Conservation (phyloP, 2,329 filamentous ascomycete genomes). For the Fusarium sp. region DNA sequence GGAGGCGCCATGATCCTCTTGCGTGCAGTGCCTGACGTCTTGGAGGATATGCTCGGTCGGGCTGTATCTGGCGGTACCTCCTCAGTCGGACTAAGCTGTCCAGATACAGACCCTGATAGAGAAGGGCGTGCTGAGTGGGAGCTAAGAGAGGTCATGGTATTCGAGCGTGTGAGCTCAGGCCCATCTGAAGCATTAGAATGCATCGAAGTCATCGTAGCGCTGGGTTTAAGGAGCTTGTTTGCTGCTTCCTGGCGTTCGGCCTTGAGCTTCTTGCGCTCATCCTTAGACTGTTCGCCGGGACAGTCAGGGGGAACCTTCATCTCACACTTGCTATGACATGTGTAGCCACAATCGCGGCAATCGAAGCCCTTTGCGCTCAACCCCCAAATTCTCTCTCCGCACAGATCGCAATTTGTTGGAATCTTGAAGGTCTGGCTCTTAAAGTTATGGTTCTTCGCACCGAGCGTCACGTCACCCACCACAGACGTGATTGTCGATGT, state of each 20-base stretch:
- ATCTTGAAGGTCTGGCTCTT: slow-evolving; percentile 99
- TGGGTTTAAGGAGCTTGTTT: slow-evolving; percentile 68
- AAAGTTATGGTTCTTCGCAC: slow-evolving; percentile 96
- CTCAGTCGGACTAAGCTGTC: slow-evolving; percentile 64
- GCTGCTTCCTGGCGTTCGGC: slow-evolving; percentile 84
- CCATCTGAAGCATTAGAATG: slow-evolving; percentile 72
- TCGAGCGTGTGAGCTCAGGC: slow-evolving; percentile 79
- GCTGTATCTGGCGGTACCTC: slow-evolving; percentile 56
- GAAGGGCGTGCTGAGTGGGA: slow-evolving; percentile 86
- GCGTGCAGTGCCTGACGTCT: slow-evolving; percentile 53
- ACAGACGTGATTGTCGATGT: slow-evolving; percentile 91
- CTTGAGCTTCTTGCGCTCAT: slow-evolving; percentile 95
- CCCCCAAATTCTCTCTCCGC: slow-evolving; percentile 97
- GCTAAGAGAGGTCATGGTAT: slow-evolving; percentile 91
- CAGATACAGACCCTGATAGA: slow-evolving; percentile 71
- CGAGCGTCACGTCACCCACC: slow-evolving; percentile 92
- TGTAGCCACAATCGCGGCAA: slow-evolving; percentile 96
- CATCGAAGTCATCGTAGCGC: slow-evolving; percentile 53
- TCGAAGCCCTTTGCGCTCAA: slow-evolving; percentile 96
- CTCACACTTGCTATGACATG: slow-evolving; percentile 98
- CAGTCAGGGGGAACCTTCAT: slow-evolving; percentile 98
- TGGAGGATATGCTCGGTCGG: slow-evolving; percentile 50
- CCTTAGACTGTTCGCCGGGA: slow-evolving; percentile 92
- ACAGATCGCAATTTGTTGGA: slow-evolving; percentile 97
- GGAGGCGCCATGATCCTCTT: slow-evolving; percentile 90